Evolutionary conservation across 208 protist species (phyloP), one percentile per base, ranked within the genome.

Genomic region (Baffinella frigidus): DNA sequence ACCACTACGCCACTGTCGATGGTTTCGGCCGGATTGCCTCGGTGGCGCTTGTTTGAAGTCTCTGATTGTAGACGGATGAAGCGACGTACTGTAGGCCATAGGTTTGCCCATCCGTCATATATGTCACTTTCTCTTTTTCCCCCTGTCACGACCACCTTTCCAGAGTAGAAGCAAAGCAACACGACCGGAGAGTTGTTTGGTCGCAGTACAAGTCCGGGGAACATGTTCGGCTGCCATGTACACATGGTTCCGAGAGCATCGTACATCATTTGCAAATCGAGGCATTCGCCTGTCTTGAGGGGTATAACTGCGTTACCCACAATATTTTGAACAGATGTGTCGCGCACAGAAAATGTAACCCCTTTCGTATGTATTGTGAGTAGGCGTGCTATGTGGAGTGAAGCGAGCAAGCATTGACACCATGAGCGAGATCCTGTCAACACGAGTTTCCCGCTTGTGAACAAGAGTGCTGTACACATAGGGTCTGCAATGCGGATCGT

Each of bases 401-500:
- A 14, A 14, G 71, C 71, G 24, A 50, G 71, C 39, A 80, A 14
- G 71, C 71, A 36, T 27, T 80, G 24, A 35, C 41, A 80, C 71
- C 71, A 80, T 24, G 39, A 50, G 30, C 20, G 33, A 14, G 24
- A 14, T 17, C 71, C 71, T 35, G 71, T 80, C 30, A 80, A n/a
- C 39, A 80, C 71, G 39, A 80, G 71, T 35, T 80, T 80, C 24
- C 71, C 71, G 39, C 39, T 50, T 17, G 39, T 80, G 71, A 80
- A 80, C 3, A 80, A 35, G 30, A 80, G 71, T 24, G 43, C 71
- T 1, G 71, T 80, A 35, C 71, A 80, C 30, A n/a, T 80, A 24
- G 71, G 71, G 24, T 80, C 43, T 24, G 24, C 71, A 35, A 80
- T 80, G 24, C 71, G 71, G 71, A 80, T 80, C 7, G 71, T 80